phyloP scores from a whole-genome alignment of 129 eudicot genomes.

The Arctium lappa region DNA sequence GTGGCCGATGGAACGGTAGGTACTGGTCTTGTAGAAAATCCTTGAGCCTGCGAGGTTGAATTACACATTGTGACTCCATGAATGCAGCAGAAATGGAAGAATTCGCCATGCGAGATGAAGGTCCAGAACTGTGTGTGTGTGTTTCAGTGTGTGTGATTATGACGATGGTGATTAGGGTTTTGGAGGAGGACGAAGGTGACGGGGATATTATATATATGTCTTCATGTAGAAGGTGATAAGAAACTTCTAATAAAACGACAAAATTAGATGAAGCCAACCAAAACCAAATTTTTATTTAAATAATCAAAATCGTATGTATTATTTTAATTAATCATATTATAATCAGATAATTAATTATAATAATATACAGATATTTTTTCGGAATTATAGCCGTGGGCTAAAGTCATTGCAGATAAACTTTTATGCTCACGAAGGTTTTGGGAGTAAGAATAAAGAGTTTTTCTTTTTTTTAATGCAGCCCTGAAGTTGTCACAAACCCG shows the following conservation, averaged over 20 bases:
- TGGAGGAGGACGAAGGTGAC: background rate
- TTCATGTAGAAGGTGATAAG: conserved; percentile 15
- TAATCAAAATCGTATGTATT: background rate
- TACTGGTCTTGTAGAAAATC: conserved; percentile 61
- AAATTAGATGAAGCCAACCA: background rate
- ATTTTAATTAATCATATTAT: no score
- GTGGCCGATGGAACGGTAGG: conserved; percentile 19
- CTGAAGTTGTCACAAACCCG: no score
- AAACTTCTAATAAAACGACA: conserved; percentile 20
- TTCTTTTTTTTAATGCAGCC: no score
- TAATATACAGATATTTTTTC: no score
- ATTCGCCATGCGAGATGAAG: conserved; percentile 11
- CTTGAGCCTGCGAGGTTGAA: conserved; percentile 58
- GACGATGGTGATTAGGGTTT: background rate
- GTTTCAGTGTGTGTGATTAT: conserved; percentile 14
- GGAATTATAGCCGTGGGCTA: no score
- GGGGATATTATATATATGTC: background rate
- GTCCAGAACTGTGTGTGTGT: background rate
- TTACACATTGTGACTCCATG: conserved; percentile 18
- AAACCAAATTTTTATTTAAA: background rate
- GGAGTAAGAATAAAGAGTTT: no score
- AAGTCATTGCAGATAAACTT: no score
- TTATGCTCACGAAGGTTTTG: no score
- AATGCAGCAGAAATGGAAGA: background rate
- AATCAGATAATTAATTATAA: no score